Percentiles rank a stretch among this genome's conserved stretches.
These are phyloP conservation scores for Gossypium schwendimanii DNA, from an alignment of 441 rosid species.

Conservation along the genomic window DNA sequence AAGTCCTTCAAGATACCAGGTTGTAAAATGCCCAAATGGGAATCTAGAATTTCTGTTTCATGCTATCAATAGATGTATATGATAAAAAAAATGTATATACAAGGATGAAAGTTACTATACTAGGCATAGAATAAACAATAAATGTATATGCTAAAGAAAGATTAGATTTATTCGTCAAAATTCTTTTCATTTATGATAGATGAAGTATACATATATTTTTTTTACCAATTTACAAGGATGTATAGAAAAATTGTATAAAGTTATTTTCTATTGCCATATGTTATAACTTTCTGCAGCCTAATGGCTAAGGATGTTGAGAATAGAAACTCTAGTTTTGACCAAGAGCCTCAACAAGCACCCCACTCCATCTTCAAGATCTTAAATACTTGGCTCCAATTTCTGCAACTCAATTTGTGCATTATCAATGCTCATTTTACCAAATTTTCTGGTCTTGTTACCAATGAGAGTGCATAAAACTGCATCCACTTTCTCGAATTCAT, in stretches of 20 bases:
- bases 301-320: constrained; percentile 12
- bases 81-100: too few species aligned
- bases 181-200: background rate
- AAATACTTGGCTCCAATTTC: constrained; percentile 1
- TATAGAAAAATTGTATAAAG: background rate
- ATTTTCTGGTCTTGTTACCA: constrained; percentile 1
- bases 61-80: too few species aligned
- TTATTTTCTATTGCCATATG: background rate
- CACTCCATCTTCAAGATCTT: constrained; percentile 15
- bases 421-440: background rate
- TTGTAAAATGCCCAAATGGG: too few species aligned
- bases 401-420: background rate
- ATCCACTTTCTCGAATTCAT: constrained; percentile 25
- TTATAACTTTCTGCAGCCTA: background rate
- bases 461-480: constrained; percentile 6
- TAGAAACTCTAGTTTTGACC: constrained; percentile 9
- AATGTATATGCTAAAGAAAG: background rate
- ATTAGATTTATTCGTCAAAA: background rate
- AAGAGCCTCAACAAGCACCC: constrained; percentile 8
- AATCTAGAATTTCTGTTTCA: too few species aligned
- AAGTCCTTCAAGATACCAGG: too few species aligned
- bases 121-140: background rate
- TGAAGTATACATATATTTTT: background rate
- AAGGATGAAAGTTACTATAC: background rate
- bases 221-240: background rate